These are phyloP conservation scores for Cardamine occulta DNA, from an alignment of 345 rosid species.

Conservation along the genomic window DNA sequence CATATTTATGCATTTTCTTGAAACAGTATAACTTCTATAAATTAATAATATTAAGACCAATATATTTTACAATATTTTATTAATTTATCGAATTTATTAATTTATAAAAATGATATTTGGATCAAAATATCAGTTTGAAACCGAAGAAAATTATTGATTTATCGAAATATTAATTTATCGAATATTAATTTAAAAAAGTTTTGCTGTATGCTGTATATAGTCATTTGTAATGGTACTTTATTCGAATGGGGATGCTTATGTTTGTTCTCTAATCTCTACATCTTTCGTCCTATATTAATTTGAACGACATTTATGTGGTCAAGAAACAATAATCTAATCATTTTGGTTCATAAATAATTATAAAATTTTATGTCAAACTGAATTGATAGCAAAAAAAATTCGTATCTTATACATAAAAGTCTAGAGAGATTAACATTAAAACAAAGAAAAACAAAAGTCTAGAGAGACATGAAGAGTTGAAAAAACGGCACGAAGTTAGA, in stretches of 20 bases:
- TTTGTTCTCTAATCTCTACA: neutral
- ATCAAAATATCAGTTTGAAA: too few relatives aligned
- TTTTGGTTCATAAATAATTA: neutral
- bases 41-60: too few relatives aligned
- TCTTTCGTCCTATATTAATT: neutral
- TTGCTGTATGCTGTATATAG: too few relatives aligned
- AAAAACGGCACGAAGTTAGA: constrained; percentile 32
- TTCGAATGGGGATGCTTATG: neutral
- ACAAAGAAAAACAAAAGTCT: neutral
- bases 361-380: neutral
- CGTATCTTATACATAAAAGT: neutral
- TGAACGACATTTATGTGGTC: neutral
- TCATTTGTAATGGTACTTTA: neutral
- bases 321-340: neutral
- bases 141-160: too few relatives aligned
- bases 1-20: neutral
- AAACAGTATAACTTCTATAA: too few relatives aligned
- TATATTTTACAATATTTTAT: too few relatives aligned
- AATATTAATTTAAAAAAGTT: too few relatives aligned
- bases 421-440: neutral
- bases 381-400: neutral
- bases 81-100: too few relatives aligned
- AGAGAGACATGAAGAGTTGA: neutral
- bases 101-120: too few relatives aligned
- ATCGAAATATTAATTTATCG: too few relatives aligned